Evolutionary conservation across 2,329 filamentous ascomycete genomes (phyloP).

Genomic region (Neopestalotiopsis rosae): DNA sequence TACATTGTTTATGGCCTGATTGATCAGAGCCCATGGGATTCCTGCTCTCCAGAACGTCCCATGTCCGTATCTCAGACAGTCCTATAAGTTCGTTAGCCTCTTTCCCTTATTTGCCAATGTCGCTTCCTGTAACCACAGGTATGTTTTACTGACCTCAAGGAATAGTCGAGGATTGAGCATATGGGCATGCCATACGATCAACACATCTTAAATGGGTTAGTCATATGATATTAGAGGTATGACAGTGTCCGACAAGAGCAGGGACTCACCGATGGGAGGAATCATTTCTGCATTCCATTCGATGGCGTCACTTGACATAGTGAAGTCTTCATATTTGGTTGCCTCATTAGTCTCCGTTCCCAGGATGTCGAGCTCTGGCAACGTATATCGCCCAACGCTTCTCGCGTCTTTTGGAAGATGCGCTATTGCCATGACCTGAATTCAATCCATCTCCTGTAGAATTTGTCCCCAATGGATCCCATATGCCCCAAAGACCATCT

Average conservation of each 20-base stretch:
- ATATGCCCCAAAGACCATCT: slow-evolving; percentile 68
- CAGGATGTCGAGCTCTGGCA: slow-evolving; percentile 48
- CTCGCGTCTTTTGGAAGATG: slow-evolving; percentile 57
- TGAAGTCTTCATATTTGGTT: slow-evolving; percentile 36
- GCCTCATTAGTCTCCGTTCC: slow-evolving; percentile 11
- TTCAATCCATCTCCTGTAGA: slow-evolving; percentile 6
- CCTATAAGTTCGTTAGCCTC: slow-evolving; percentile 52
- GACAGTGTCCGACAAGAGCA: slow-evolving; percentile 20
- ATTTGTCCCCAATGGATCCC: slow-evolving; percentile 45
- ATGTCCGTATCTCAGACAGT: slow-evolving; percentile 63
- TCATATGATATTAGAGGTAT: not conserved
- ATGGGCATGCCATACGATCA: slow-evolving; percentile 79
- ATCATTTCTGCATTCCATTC: slow-evolving; percentile 46
- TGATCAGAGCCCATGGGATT: slow-evolving; percentile 67
- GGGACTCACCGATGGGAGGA: slow-evolving; percentile 58
- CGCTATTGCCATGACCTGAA: slow-evolving; percentile 42
- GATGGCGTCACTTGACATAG: slow-evolving; percentile 31
- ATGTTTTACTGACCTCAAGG: not conserved
- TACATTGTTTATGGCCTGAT: slow-evolving; percentile 57
- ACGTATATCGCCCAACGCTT: slow-evolving; percentile 75
- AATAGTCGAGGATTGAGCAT: slow-evolving; percentile 75
- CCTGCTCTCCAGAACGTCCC: slow-evolving; percentile 62
- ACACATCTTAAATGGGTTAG: slow-evolving; percentile 56
- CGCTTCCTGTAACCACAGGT: too few relatives aligned
- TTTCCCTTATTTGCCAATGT: not conserved